Base-by-base conservation (phyloP, 1,139 yeast species). In the Meyerozyma smithsonii region DNA sequence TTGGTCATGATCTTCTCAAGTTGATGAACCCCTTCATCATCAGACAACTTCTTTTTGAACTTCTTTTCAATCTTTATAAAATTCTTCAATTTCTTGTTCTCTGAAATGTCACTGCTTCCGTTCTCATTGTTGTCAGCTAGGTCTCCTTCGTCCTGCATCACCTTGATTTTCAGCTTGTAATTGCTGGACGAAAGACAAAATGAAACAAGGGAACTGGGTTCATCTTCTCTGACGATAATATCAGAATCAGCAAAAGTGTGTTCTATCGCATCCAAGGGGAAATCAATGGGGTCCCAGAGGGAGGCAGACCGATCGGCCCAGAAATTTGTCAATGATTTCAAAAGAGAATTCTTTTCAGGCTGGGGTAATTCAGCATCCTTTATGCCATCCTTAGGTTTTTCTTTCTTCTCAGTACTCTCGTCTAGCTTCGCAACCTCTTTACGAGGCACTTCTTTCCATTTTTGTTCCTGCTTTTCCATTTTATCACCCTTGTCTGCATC, bases 231-330 rank as follows among this genome's bases (percentile, higher is more conserved):
- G 5, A 92, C 95, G 46, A 94, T 84, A 14, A 94, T 95, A 58
- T 88, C 90, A 5, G 95, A 86, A 56, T 94, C 97, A 8, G 89
- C 89, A 67, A 92, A 92, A 5, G 94, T 79, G 58, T 94, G 98
- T 54, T 94, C 97, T 1, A 84, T 77, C 0, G 86, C 71, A 17
- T 75, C 74, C 32, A 90, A 68, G 0, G 97, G 97, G 59, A 89
- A 90, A 16, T 79, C 84, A 32, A 94, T 65, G 0, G 97, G 95
- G 48, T 86, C 89, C 98, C 98, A 94, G 17, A 94, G 74, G 2
- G 96, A 85, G 0, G 97, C 92, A 1, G 97, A 86, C 51, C 98
- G 66, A 61, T 94, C 98, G 1, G 97, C 97, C 98, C 98, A 92
- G 61, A 92, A 90, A 52, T 83, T 88, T 0, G 96, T 79, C 42